Base-by-base conservation (phyloP, 192 early-diverging fungal genomes). In the Pilobolus umbonatus region DNA sequence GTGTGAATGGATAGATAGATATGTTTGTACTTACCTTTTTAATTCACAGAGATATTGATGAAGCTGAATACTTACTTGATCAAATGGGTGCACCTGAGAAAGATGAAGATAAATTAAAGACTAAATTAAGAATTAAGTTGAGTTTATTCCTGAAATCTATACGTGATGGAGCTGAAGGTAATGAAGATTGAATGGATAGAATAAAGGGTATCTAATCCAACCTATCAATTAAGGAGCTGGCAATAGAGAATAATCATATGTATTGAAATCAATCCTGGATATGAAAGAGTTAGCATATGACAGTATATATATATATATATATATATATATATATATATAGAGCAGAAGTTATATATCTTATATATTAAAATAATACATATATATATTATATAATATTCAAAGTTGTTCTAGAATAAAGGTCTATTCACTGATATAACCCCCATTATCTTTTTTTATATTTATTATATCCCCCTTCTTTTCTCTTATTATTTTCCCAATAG, bases 1-100 rank as follows among this genome's bases (percentile, higher is more conserved):
- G 60, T 51, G 9, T 45, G 4, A 22, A 28, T 3, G 28, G 38
- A 48, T 14, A 15, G 15, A 46, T 11, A 22, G 12, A n/a, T 32
- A 1, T 19, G 24, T 1, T 35, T 15, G 2, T 22, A 30, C 25
- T 46, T 10, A n/a, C 55, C 10, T 11, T 54, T 34, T 32, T 30
- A 19, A 15, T 44, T 29, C 39, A 19, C 45, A 71, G 69, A 30
- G 48, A 53, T 3, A 71, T 71, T 58, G 69, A 71, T 57, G 69
- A 71, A 38, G 69, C 69, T 19, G 69, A 71, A 49, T 64, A 25
- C 17, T 42, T 71, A 19, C 42, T 71, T 28, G 69, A 71, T 29
- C 69, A 71, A 56, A 8, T 71, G 7, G 62, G 62, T 34, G 56
- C 58, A 50, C 69, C 69, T 21, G 62, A 61, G 17, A 61, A 64